Evolutionary conservation across 306 rosid genomes (phyloP), one percentile per base, ranked within the genome.

Genomic region (Trichosanthes cucumerina): DNA sequence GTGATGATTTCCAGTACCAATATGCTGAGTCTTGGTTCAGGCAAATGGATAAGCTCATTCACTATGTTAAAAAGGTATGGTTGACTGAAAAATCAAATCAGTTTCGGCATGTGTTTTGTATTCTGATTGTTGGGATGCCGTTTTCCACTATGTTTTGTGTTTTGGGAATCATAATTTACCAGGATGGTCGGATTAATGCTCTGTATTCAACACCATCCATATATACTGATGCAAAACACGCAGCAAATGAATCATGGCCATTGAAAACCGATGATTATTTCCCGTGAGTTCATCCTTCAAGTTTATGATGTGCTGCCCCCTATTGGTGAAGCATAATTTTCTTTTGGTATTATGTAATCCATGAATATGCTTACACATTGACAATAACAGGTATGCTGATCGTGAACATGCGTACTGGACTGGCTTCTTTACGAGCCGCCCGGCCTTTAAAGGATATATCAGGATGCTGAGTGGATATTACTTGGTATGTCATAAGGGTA

Each of bases 21-120:
- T 90, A 92, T 88, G 98, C 97, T 6, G 98, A 94, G 79, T 76
- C 90, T 71, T 94, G 97, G 98, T 94, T 92, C 79, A 94, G 86
- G 78, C 94, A 94, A 84, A 89, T 94, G 97, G 98, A 94, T 81
- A 94, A 86, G 80, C 79, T 94, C 24, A 90, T 94, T 87, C 93
- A 94, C 87, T 85, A 92, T 84, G 97, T 90, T 77, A 94, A 94
- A 59, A 86, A 88, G 94, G 98, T 89, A 52, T 12, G 38, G 63
- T 41, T 46, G 76, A 39, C 43, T 68, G 34, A 53, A 54, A 47
- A 46, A 52, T 38, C 82, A 73, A 62, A 46, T 46, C 57, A 33
- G 13, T 57, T 44, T 78, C 31, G 7, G 21, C 10, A 19, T 9
- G 24, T 18, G 7, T 64, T 11, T 60, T 64, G 23, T 21, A 21